phyloP scores from a whole-genome alignment of 768 basidiomycete genomes.

The Amanita inopinata region DNA sequence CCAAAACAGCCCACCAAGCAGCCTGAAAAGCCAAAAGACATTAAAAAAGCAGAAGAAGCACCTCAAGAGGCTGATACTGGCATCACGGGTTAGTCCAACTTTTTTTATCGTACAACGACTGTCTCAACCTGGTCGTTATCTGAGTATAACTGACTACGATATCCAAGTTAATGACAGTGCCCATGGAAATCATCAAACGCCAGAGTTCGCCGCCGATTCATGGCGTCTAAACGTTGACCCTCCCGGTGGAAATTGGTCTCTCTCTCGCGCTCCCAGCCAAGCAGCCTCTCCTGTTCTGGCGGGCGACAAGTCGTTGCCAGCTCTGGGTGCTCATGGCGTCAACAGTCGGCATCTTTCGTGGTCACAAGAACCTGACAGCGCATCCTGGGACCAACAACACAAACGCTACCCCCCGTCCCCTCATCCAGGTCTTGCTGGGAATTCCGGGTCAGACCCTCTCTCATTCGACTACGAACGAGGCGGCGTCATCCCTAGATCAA shows the following conservation, averaged over 20 bases:
- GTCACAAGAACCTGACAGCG: background rate
- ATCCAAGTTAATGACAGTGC: constrained; percentile 7
- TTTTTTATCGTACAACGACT: background rate
- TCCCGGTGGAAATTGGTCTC: background rate
- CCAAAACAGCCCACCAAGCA: constrained; percentile 4
- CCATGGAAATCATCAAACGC: constrained; percentile 3
- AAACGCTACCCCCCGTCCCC: constrained; percentile 5
- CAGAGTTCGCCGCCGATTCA: background rate
- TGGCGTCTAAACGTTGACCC: background rate
- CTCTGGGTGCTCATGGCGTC: background rate
- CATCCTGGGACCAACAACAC: constrained; percentile 1
- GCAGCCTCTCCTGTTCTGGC: background rate
- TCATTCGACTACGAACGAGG: background rate
- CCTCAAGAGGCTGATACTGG: constrained; percentile 7
- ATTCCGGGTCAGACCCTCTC: background rate
- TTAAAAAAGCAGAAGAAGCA: background rate
- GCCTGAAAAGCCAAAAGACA: background rate
- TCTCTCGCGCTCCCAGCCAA: background rate
- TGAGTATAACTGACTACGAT: constrained; percentile 3
- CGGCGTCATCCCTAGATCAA: constrained; percentile 5
- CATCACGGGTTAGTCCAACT: constrained; percentile 2
- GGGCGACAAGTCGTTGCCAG: background rate
- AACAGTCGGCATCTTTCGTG: constrained; percentile 1
- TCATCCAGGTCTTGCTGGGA: constrained; percentile 2
- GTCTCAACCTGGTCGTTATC: background rate